Evolutionary conservation across 2,329 filamentous ascomycete species (phyloP).

Genomic region (Mycosphaerella sp.): DNA sequence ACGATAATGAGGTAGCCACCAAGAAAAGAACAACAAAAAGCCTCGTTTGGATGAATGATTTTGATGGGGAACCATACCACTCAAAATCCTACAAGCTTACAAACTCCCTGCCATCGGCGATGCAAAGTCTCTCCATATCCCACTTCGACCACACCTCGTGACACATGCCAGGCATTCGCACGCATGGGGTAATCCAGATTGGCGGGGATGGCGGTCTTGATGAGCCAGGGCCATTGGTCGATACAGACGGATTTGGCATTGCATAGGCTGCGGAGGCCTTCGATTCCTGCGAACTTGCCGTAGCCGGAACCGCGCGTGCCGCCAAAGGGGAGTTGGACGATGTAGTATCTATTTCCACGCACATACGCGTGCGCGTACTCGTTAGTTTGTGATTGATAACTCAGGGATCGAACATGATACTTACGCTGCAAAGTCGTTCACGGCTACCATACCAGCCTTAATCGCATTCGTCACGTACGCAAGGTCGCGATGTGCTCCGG

Average conservation of each 20-base stretch:
- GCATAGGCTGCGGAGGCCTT: conserved; percentile 77
- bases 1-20: conserved; percentile 1
- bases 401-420: conserved; percentile 1
- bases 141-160: conserved; percentile 43
- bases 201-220: conserved; percentile 71
- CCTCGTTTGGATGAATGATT: too few relatives aligned
- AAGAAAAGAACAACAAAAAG: too few relatives aligned
- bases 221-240: conserved; percentile 56
- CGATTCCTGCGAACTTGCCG: conserved; percentile 84
- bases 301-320: conserved; percentile 84
- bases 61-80: too few relatives aligned
- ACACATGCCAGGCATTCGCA: conserved; percentile 38
- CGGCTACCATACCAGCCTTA: conserved; percentile 79
- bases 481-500: conserved; percentile 53
- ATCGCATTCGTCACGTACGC: conserved; percentile 60
- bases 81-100: conserved; percentile 32
- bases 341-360: conserved; percentile 56
- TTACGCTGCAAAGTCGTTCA: conserved; percentile 83
- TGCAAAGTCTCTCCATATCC: conserved; percentile 42
- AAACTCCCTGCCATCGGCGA: conserved; percentile 38
- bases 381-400: too few relatives aligned
- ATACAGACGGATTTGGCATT: conserved; percentile 82
- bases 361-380: too few relatives aligned
- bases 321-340: conserved; percentile 90
- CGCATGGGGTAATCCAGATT: conserved; percentile 74